Evolutionary conservation across 257 asterid genomes (phyloP), one percentile per base, ranked within the genome.

Genomic region (Fraxinus quadrangulata): DNA sequence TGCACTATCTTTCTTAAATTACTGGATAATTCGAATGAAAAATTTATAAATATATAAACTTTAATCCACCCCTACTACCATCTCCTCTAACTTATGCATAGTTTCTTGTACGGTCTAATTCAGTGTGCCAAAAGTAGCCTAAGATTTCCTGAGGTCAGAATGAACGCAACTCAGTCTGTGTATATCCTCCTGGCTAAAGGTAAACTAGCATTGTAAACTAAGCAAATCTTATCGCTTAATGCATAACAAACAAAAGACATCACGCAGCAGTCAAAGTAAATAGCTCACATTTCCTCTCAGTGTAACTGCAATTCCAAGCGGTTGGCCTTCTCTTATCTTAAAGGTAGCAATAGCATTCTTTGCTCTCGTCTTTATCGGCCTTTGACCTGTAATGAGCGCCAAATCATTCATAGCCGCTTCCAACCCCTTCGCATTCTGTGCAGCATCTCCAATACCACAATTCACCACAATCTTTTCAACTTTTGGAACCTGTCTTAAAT

Each of bases 381-480:
- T 92, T 78, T 93, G 99, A 72, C 97, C 99, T 37, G 97, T 93
- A 36, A 93, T 87, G 71, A 93, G 92, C 54, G 98, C 98, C 86
- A 96, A 82, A 65, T 96, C 97, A 78, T 89, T 96, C 84, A 96
- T 70, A 67, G 99, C 98, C 37, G 99, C 98, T 39, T 93, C 97
- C 88, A 93, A 86, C 71, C 98, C 99, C 89, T 93, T 93, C 0
- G 99, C 86, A 88, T 96, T 96, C 91, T 96, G 99, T n/a, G 98
- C 98, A 83, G 99, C 99, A 47, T 96, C 99, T 86, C 99, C 99
- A 79, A 96, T 90, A 71, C 99, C 98, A 82, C 99, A 93, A 80
- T 93, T 96, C 91, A 96, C 97, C 49, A 96, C 99, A 76, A 96
- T 84, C 86, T 96, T 93, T 6, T 87, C 88, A 40, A 96, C 78